Evolutionary conservation across 352 stramenopile genomes (phyloP), one percentile per base, ranked within the genome.

Genomic region (Globisporangium viniferum): DNA sequence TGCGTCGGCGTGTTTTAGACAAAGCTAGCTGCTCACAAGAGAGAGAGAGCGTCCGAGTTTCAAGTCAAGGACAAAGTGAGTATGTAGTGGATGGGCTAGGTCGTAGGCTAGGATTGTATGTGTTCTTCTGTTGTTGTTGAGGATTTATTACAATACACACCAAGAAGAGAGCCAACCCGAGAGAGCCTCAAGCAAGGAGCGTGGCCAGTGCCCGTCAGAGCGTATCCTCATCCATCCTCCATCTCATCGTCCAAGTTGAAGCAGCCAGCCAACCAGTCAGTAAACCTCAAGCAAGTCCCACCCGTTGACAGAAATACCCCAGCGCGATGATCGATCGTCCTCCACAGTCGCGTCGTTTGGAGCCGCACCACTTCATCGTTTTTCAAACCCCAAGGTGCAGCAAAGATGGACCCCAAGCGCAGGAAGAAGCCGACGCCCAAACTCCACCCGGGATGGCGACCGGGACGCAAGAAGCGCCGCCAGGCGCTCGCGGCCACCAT

Each of bases 1-100:
- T 96, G 87, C 64, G 90, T 96, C 63, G 91, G 91, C 22, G 90
- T 97, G 56, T 96, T 94, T 67, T 95, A 83, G 62, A 67, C 94
- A 83, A 58, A 67, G 35, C 5, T 18, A 33, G 31, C 31, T 33
- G 3, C 5, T 33, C 31, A 33, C 31, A 8, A 41, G 18, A 27
- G 14, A 6, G 5, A 12, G 29, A 18, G 55, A 51, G 44, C 18
- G 18, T 22, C 7, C 44, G 5, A 12, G 20, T 51, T 51, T 24
- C 44, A 51, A 51, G 44, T 22, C 44, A n/a, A 22, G 18, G 18
- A 12, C 51, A 31, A n/a, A 41, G 27, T 61, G 55, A 46, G 31
- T 46, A n/a, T 46, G 31, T 29, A 61, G 20, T 46, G 55, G 24
- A 59, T 5, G 53, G 7, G 36, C 18, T 18, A 8, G 27, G 24